These are phyloP conservation scores for Neoarthrinium moseri DNA, from an alignment of 2,329 filamentous ascomycete species.

Conservation along the genomic window DNA sequence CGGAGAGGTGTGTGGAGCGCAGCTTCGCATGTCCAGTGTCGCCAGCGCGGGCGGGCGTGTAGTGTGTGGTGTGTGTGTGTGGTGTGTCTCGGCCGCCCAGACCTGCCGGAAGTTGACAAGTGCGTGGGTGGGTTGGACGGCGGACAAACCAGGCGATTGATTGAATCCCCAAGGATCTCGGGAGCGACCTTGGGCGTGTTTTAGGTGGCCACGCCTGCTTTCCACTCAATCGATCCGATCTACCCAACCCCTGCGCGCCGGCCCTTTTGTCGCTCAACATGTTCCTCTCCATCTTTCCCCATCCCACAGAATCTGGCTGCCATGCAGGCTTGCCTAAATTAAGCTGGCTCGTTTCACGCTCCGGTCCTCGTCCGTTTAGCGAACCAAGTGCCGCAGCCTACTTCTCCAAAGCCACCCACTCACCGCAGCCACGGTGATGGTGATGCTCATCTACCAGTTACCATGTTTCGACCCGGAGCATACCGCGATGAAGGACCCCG, in stretches of 20 bases:
- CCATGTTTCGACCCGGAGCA: too few relatives aligned
- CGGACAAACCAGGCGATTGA: too few relatives aligned
- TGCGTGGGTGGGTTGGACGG: background rate
- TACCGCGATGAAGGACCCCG: too few relatives aligned
- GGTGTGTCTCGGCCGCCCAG: background rate
- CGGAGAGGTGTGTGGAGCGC: background rate
- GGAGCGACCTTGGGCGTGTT: constrained; percentile 6
- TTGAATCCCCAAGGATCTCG: background rate
- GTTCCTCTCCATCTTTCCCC: background rate
- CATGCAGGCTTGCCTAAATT: constrained; percentile 19
- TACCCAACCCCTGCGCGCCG: constrained; percentile 5
- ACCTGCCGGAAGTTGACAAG: too few relatives aligned
- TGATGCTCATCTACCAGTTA: too few relatives aligned
- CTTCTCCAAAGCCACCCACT: too few relatives aligned
- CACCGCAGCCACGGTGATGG: too few relatives aligned
- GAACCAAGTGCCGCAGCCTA: constrained; percentile 6
- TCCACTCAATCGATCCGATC: constrained; percentile 8
- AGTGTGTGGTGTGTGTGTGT: too few relatives aligned
- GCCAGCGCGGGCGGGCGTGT: too few relatives aligned
- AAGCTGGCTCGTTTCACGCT: constrained; percentile 19
- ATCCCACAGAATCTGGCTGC: constrained; percentile 11
- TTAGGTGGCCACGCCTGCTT: constrained; percentile 7
- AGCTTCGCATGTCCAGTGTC: too few relatives aligned
- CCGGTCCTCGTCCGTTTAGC: constrained; percentile 12
- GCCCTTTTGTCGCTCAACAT: background rate